Evolutionary conservation across 140 eudicot genomes (phyloP), one percentile per base, ranked within the genome.

Genomic region (Cichorium intybus): DNA sequence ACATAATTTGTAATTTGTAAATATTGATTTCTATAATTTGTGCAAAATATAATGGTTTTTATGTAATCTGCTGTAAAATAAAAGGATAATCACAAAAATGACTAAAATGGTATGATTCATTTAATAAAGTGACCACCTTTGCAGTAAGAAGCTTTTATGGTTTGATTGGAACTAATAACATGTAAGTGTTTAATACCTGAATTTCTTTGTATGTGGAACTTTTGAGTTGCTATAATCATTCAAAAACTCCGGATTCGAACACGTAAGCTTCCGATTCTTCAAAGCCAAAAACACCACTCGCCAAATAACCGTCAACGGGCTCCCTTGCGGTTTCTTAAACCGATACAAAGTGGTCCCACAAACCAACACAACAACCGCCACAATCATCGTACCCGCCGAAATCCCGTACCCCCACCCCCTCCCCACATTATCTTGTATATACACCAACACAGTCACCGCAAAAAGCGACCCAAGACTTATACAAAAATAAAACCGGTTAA

Each of bases 351-450:
- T n/a, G 0, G 93, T 93, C 39, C 99, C 99, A 29, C 81, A 67
- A 2, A 93, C 62, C 75, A 93, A 47, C n/a, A 93, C 76, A 51
- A 62, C 57, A 24, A 93, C 99, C 2, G 88, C 99, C 7, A 81
- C 62, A 7, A 88, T 58, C 99, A 93, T 88, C 6, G 97, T 84
- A 27, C 87, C 93, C 0, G 99, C 97, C 8, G 99, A 93, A 51
- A 93, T 85, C 29, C 99, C 99, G 31, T 88, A 88, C 7, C 99
- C 99, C 81, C 79, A 86, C 16, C 88, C 97, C 66, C 97, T 81
- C 7, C 99, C 97, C 26, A 93, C 99, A 56, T 93, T 80, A 37
- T 88, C 99, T 78, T 93, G 99, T 41, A 93, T 74, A 62, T 93
- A 93, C 27, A 93, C 94, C 60, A 93, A 69, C 12, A 88, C 77